Evolutionary conservation across 2,329 filamentous ascomycete species (phyloP), one percentile per base, ranked within the genome.

Genomic region (Fusarium sp.): DNA sequence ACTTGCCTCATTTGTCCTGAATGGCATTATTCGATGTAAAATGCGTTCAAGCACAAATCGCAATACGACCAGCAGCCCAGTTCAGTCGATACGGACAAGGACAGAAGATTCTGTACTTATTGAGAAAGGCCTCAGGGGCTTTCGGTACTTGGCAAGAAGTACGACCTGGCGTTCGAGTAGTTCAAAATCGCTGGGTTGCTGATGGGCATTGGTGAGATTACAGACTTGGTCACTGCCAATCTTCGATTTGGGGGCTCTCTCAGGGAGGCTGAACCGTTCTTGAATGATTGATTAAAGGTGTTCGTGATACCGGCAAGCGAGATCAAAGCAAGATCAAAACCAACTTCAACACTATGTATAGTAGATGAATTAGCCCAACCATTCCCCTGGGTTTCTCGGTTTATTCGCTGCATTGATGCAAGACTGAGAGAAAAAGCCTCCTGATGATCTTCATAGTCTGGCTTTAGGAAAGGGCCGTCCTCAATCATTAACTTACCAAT

Each of bases 401-500:
- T 33, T 14, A n/a, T 24, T 20, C 8, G 15, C 26, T 26, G 22
- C n/a, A 8, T 26, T 44, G 22, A n/a, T 9, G 8, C 26, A 15
- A 11, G 10, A 28, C 15, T 28, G 22, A 44, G 42, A 15, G 9
- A 11, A 4, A 2, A 9, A 9, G 7, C 14, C 39, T 17, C 7
- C 24, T 14, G 15, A 42, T 17, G 5, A 15, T 42, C 7, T 42
- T 24, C 20, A 15, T 9, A 24, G 13, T 11, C 10, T 3, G 15
- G 34, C 10, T 15, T 34, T 24, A 18, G 18, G 36, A 18, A 42
- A 28, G 33, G 18, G 46, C 14, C 33, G 33, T n/a, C 20, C 26
- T 31, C 13, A 18, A 15, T 36, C 10, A 11, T 9, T 20, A 43
- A 60, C 58, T 60, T 38, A 60, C 52, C 13, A 17, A 28, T 34